Evolutionary conservation across 2,329 filamentous ascomycete genomes (phyloP).

Genomic region (Xylariaceae sp.): DNA sequence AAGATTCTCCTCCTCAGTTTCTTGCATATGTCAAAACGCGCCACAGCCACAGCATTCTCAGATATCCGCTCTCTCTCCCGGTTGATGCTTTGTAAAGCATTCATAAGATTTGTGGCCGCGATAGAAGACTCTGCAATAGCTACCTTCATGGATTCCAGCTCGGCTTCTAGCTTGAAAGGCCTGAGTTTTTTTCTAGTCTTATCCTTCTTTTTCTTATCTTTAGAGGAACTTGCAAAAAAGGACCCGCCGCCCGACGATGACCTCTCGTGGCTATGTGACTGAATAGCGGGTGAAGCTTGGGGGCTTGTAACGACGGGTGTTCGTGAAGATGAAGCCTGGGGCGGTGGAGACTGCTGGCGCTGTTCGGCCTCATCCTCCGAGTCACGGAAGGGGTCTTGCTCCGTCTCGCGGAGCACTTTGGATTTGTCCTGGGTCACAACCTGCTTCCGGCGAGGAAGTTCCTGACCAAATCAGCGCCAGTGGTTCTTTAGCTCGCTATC

Average conservation of each 20-base stretch:
- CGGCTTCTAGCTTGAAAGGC: constrained; percentile 78
- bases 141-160: constrained; percentile 81
- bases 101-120: constrained; percentile 84
- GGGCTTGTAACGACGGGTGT: constrained; percentile 26
- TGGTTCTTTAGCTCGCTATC: background rate
- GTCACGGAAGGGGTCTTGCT: constrained; percentile 62
- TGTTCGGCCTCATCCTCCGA: constrained; percentile 57
- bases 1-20: constrained; percentile 76
- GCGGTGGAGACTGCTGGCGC: constrained; percentile 30
- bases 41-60: constrained; percentile 69
- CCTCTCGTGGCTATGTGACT: constrained; percentile 40
- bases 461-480: constrained; percentile 36
- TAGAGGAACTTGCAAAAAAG: constrained; percentile 42
- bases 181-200: constrained; percentile 50
- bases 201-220: constrained; percentile 49
- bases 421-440: constrained; percentile 73
- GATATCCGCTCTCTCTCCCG: constrained; percentile 84
- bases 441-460: constrained; percentile 64
- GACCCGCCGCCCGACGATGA: constrained; percentile 36
- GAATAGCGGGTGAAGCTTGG: constrained; percentile 30
- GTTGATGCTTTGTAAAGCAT: constrained; percentile 85
- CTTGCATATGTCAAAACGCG: constrained; percentile 83
- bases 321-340: constrained; percentile 31
- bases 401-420: constrained; percentile 77
- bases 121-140: constrained; percentile 88